Evolutionary conservation across 352 stramenopile species (phyloP).

Genomic region (Pythium pectinolyticum): DNA sequence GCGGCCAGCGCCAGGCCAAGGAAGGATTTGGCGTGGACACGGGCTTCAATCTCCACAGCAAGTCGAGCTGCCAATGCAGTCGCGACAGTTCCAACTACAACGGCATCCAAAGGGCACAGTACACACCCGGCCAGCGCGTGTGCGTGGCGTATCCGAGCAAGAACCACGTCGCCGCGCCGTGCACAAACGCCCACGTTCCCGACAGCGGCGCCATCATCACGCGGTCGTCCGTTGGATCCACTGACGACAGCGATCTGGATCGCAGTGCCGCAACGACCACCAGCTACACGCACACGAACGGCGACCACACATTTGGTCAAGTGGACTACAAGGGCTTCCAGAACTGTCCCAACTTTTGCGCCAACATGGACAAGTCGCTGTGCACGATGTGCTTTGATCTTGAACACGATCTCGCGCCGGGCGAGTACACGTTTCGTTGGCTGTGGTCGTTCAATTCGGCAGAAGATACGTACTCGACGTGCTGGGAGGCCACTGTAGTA

Average conservation of each 20-base stretch:
- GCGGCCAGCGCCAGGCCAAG: slow-evolving; percentile 24
- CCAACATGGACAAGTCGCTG: slow-evolving; percentile 32
- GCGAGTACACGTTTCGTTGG: slow-evolving; percentile 43
- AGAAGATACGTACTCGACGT: slow-evolving; percentile 34
- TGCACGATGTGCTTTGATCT: slow-evolving; percentile 50
- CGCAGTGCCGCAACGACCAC: too few relatives aligned
- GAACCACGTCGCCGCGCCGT: slow-evolving; percentile 38
- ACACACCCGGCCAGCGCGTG: slow-evolving; percentile 37
- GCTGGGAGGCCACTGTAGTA: slow-evolving; percentile 33
- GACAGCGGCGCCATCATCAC: slow-evolving; percentile 33
- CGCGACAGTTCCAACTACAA: slow-evolving; percentile 23
- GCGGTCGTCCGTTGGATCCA: slow-evolving; percentile 16
- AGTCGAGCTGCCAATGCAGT: slow-evolving; percentile 27
- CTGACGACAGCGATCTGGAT: slow-evolving; percentile 23
- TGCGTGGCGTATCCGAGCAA: slow-evolving; percentile 45
- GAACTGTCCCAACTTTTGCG: slow-evolving; percentile 43
- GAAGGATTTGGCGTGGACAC: slow-evolving; percentile 35
- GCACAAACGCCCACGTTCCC: slow-evolving; percentile 36
- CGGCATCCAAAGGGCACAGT: slow-evolving; percentile 23
- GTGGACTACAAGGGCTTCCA: slow-evolving; percentile 47
- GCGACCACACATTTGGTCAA: slow-evolving; percentile 25
- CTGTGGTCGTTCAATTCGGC: slow-evolving; percentile 36
- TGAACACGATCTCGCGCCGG: slow-evolving; percentile 34
- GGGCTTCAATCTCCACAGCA: slow-evolving; percentile 30
- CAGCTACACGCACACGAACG: slow-evolving; percentile 32